Evolutionary conservation across 768 basidiomycete genomes (phyloP).

Genomic region (Omphalotus guepiniiformis): DNA sequence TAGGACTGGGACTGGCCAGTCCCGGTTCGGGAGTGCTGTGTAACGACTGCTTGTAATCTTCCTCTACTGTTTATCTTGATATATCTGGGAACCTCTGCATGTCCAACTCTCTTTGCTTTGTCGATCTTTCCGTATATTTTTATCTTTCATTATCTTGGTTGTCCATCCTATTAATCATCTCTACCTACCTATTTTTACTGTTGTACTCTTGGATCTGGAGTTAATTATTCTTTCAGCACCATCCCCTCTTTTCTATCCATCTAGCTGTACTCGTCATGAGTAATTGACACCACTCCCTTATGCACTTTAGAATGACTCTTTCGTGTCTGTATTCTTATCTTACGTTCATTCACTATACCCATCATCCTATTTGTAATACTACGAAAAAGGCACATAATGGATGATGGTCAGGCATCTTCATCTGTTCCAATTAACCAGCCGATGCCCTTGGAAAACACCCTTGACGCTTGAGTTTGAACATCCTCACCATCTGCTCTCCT

Average conservation of each 20-base stretch:
- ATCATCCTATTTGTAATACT: not conserved
- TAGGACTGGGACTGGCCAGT: slow-evolving; percentile 54
- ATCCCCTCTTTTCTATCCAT: not conserved
- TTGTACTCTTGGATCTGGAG: no score
- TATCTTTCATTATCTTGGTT: not conserved
- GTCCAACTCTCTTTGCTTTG: not conserved
- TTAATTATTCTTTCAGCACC: not conserved
- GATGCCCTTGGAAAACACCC: slow-evolving; percentile 83
- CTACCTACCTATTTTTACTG: slow-evolving; percentile 8
- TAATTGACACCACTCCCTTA: not conserved
- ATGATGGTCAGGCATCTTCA: slow-evolving; percentile 32
- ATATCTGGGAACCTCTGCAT: not conserved
- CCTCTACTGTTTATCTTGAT: slow-evolving; percentile 11
- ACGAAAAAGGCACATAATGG: not conserved
- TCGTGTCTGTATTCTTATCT: not conserved
- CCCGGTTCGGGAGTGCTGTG: slow-evolving; percentile 57
- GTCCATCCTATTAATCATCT: slow-evolving; percentile 1
- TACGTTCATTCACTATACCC: not conserved
- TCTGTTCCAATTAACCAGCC: slow-evolving; percentile 96
- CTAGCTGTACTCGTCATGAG: not conserved
- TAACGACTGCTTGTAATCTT: slow-evolving; percentile 22
- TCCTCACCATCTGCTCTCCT: slow-evolving; percentile 50
- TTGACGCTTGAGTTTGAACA: slow-evolving; percentile 69
- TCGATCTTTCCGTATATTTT: not conserved
- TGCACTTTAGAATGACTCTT: not conserved